phyloP scores from a whole-genome alignment of 495 filamentous ascomycete genomes.

The Trichoderma gamsii region DNA sequence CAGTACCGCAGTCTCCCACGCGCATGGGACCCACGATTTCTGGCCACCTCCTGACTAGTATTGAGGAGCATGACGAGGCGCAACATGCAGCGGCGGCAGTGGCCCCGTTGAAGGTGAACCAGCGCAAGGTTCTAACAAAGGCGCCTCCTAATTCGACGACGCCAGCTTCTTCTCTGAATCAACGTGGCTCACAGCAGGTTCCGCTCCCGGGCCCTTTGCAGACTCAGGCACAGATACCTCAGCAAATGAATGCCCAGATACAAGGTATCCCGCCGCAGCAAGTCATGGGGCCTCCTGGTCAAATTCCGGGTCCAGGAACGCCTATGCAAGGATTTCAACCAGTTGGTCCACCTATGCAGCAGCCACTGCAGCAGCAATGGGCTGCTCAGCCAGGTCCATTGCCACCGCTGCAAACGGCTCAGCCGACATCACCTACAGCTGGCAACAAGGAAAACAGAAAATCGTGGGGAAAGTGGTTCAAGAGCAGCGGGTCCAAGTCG shows the following conservation, averaged over 20 bases:
- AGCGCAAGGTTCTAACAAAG: neutral
- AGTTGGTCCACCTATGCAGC: neutral
- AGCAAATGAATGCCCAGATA: neutral
- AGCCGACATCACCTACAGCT: neutral
- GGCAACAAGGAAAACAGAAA: slow-evolving; percentile 11
- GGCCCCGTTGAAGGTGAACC: neutral
- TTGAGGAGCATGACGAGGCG: slow-evolving; percentile 9
- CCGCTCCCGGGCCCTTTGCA: neutral
- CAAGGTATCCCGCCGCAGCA: neutral
- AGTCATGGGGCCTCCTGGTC: neutral
- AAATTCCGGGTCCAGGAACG: neutral
- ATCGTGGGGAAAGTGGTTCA: slow-evolving; percentile 13
- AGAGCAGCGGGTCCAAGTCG: slow-evolving; percentile 3
- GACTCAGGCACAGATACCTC: neutral
- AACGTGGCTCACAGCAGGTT: neutral
- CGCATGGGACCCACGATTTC: neutral
- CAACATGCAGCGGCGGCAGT: neutral
- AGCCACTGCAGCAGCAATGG: neutral
- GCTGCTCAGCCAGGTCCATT: neutral
- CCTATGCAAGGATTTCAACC: slow-evolving; percentile 9
- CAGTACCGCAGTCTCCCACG: neutral
- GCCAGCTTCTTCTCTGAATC: neutral
- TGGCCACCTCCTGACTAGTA: slow-evolving; percentile 9
- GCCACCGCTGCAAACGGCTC: neutral
- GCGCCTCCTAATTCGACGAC: neutral